phyloP scores from a whole-genome alignment of 164 flowering plant species.

The Magnolia sinica region DNA sequence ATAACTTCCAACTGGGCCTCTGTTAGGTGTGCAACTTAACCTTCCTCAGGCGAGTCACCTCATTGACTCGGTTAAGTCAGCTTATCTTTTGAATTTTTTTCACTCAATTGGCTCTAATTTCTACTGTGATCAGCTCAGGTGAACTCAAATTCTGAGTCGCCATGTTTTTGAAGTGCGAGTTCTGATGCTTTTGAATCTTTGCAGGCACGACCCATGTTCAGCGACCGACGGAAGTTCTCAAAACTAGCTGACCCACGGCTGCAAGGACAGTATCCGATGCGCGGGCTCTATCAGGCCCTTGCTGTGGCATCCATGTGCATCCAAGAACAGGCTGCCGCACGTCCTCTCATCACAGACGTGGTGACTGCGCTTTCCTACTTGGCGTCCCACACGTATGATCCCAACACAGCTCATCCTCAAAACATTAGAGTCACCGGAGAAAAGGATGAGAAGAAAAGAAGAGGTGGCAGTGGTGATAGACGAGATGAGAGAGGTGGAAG shows the following conservation, averaged over 20 bases:
- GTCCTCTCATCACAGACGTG: slow-evolving; percentile 55
- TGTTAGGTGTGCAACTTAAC: too few species aligned
- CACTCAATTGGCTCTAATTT: too few species aligned
- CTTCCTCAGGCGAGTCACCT: too few species aligned
- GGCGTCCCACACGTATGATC: slow-evolving; percentile 37
- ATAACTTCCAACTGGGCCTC: too few species aligned
- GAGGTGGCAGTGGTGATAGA: slow-evolving; percentile 14
- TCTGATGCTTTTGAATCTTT: not conserved
- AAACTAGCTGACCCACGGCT: slow-evolving; percentile 46
- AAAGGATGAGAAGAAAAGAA: slow-evolving; percentile 23
- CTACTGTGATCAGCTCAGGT: too few species aligned
- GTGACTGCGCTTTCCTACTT: slow-evolving; percentile 53
- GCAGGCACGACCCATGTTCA: slow-evolving; percentile 53
- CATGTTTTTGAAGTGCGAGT: too few species aligned
- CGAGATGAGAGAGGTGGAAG: slow-evolving; percentile 27
- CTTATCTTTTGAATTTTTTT: too few species aligned
- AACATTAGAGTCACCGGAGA: not conserved
- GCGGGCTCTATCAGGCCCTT: slow-evolving; percentile 54
- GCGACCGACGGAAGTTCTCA: slow-evolving; percentile 36
- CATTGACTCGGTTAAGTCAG: too few species aligned
- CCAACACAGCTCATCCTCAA: slow-evolving; percentile 13
- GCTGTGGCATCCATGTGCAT: slow-evolving; percentile 56
- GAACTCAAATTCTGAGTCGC: too few species aligned
- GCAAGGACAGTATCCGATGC: slow-evolving; percentile 42
- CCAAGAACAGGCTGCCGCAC: slow-evolving; percentile 46